Evolutionary conservation across 2,329 filamentous ascomycete species (phyloP), one percentile per base, ranked within the genome.

Genomic region (Colletotrichum orbiculare): DNA sequence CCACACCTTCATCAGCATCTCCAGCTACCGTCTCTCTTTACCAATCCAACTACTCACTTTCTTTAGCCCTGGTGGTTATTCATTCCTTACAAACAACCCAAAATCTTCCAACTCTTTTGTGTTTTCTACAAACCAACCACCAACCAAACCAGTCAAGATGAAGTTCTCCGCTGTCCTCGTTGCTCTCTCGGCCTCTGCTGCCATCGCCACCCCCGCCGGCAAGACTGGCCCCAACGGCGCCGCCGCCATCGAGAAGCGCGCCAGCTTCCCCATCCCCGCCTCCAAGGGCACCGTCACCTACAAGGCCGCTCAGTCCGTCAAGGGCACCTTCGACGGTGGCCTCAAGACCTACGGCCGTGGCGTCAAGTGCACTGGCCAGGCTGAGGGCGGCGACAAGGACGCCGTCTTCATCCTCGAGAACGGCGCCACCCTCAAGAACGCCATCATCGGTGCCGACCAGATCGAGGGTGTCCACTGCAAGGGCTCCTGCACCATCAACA

Each of bases 381-480:
- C 67, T 9, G 82, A 84, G 72, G 81, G 82, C 57, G 75, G 73
- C 73, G 73, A 81, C 67, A 62, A 71, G n/a, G 80, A 83, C 38
- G 78, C 79, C 9, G 78, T 82, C 54, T 82, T 81, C 67, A 70
- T 79, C 50, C 75, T 81, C 34, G 72, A 76, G 49, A 68, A 76
- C 0, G 80, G 81, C 5, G 81, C 79, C 3, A 81, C 75, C 2
- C 73, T 83, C 48, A 74, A 72, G 52, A 83, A 83, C 64, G 81
- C 79, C 25, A 79, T 83, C 60, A 83, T 83, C 15, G 81, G 81
- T 38, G 71, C 74, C 34, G 73, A 81, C 69, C 80, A 83, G 61
- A 73, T 71, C n/a, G 81, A 83, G 69, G 81, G 81, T 35, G 74
- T 83, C 5, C 80, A 83, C 73, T 83, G 81, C 71, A 68, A 75